Evolutionary conservation across 306 rosid species (phyloP).

Genomic region (Glycyrrhiza uralensis): DNA sequence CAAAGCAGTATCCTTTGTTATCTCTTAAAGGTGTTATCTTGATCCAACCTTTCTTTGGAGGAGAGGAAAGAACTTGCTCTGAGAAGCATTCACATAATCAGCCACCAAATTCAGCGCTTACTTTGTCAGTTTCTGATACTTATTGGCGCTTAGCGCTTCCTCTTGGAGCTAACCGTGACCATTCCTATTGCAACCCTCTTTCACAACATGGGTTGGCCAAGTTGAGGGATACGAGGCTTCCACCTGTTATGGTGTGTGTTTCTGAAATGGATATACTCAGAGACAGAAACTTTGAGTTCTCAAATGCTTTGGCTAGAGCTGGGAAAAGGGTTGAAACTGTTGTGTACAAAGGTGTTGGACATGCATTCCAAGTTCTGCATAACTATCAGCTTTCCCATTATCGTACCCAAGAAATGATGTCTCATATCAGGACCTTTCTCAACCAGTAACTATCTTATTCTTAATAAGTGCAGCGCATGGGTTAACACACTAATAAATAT

Average conservation of each 20-base stretch:
- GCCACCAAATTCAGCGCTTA: conserved; percentile 53
- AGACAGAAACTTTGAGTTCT: conserved; percentile 68
- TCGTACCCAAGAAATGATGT: conserved; percentile 60
- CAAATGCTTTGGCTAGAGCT: conserved; percentile 45
- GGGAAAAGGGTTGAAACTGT: conserved; percentile 63
- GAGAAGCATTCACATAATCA: conserved; percentile 54
- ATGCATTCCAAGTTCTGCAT: conserved; percentile 73
- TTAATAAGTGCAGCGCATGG: too few species aligned
- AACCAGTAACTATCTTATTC: not conserved
- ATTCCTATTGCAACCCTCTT: conserved; percentile 73
- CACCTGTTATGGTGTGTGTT: conserved; percentile 56
- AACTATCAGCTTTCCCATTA: conserved; percentile 55
- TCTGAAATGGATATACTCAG: conserved; percentile 73
- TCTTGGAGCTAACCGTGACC: conserved; percentile 60
- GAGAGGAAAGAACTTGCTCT: conserved; percentile 61
- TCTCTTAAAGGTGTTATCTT: conserved; percentile 54
- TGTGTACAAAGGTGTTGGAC: conserved; percentile 70
- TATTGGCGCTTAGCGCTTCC: conserved; percentile 84
- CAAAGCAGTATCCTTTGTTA: too few species aligned
- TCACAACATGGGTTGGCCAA: conserved; percentile 32
- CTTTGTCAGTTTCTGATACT: conserved; percentile 55
- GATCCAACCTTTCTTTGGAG: conserved; percentile 92
- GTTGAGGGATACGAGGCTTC: conserved; percentile 43
- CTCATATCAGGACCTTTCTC: conserved; percentile 48
- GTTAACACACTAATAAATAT: too few species aligned